phyloP scores from a whole-genome alignment of 805 yeast species.

The Gaillardinia entomophila region DNA sequence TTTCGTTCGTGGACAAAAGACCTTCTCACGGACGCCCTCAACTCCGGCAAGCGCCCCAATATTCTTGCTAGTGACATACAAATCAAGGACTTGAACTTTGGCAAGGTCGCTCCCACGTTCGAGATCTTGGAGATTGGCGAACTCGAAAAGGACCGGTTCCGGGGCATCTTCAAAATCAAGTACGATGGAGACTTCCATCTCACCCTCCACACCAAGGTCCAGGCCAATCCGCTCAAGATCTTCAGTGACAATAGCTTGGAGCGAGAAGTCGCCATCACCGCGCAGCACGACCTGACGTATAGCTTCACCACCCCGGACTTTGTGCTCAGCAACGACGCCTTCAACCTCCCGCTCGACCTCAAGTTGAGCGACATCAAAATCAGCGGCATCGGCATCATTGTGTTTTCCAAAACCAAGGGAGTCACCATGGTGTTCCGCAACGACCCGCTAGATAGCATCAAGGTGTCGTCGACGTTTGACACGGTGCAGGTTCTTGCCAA shows the following conservation, averaged over 20 bases:
- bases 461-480: slow-evolving; percentile 83
- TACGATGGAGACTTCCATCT: slow-evolving; percentile 73
- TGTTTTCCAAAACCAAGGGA: slow-evolving; percentile 76
- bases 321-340: slow-evolving; percentile 57
- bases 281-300: slow-evolving; percentile 26
- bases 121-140: slow-evolving; percentile 84
- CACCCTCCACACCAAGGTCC: slow-evolving; percentile 71
- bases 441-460: slow-evolving; percentile 80
- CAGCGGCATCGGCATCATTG: slow-evolving; percentile 79
- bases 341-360: slow-evolving; percentile 74
- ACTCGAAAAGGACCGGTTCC: slow-evolving; percentile 64
- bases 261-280: slow-evolving; percentile 27
- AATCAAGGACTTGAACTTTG: slow-evolving; percentile 68
- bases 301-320: slow-evolving; percentile 62
- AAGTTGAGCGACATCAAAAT: slow-evolving; percentile 66
- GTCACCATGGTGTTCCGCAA: slow-evolving; percentile 81
- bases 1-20: slow-evolving; percentile 58
- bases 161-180: slow-evolving; percentile 76
- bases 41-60: slow-evolving; percentile 66
- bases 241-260: slow-evolving; percentile 43
- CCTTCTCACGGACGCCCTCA: slow-evolving; percentile 64
- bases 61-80: slow-evolving; percentile 64
- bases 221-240: slow-evolving; percentile 77
- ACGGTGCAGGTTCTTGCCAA: slow-evolving; percentile 78
- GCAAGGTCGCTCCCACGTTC: slow-evolving; percentile 65